A percentile compares a stretch with the other conserved stretches of the same genome.
Conservation (phyloP, 2,329 filamentous ascomycete species). For the Xylaria sp. region DNA sequence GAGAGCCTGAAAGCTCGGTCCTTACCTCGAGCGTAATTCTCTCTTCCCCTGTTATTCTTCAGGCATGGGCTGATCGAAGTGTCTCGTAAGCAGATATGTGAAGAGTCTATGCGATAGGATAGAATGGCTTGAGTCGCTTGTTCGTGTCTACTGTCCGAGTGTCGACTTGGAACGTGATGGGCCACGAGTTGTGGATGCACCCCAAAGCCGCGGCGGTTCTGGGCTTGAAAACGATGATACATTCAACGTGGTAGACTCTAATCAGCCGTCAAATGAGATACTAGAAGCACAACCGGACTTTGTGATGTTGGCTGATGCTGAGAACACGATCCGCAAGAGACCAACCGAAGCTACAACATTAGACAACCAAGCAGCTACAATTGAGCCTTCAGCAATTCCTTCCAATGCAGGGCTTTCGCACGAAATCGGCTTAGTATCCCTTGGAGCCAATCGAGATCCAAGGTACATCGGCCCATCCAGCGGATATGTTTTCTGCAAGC, state of each 20-base stretch:
- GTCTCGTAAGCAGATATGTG: constrained; percentile 18
- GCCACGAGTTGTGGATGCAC: constrained; percentile 18
- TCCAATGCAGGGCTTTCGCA: constrained; percentile 54
- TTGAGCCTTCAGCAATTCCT: constrained; percentile 30
- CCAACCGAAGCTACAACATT: neutral
- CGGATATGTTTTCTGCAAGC: constrained; percentile 63
- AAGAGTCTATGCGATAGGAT: constrained; percentile 48
- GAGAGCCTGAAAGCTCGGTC: constrained; percentile 34
- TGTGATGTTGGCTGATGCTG: neutral
- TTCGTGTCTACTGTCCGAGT: constrained; percentile 56
- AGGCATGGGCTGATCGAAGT: neutral
- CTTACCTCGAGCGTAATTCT: constrained; percentile 56
- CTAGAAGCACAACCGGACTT: constrained; percentile 6
- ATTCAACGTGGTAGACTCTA: neutral
- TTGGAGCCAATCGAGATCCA: constrained; percentile 59
- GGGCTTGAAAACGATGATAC: constrained; percentile 34
- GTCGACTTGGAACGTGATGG: constrained; percentile 51
- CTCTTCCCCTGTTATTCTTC: neutral
- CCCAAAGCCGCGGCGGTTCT: neutral
- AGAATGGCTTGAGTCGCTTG: constrained; percentile 59
- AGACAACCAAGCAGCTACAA: constrained; percentile 4
- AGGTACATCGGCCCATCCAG: constrained; percentile 67
- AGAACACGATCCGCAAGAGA: neutral
- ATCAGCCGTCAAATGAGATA: neutral
- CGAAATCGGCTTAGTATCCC: constrained; percentile 64